Conservation (phyloP, 2,329 filamentous ascomycete species). For the Ascomycota sp. region DNA sequence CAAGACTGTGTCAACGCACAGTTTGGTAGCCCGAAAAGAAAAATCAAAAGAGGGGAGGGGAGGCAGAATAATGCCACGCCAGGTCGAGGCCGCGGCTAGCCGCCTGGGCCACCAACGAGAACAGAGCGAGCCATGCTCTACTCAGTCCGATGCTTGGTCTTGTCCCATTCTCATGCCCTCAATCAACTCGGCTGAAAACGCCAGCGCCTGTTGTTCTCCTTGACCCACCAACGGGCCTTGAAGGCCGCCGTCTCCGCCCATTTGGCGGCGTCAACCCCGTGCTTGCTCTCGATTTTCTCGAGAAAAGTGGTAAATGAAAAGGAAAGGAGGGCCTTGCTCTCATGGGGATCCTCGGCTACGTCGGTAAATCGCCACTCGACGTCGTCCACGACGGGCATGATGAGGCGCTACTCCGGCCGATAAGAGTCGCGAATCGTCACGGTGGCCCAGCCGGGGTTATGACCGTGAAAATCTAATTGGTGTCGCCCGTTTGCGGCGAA, state of each 20-base stretch:
- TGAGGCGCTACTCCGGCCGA: conserved; percentile 6
- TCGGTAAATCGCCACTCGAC: conserved; percentile 14
- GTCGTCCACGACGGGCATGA: conserved; percentile 7
- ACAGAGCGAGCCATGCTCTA: too few species aligned
- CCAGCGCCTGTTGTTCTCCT: conserved; percentile 15
- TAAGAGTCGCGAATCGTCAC: conserved; percentile 6
- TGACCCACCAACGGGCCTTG: conserved; percentile 13
- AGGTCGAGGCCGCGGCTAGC: too few species aligned
- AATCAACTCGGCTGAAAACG: conserved; percentile 6
- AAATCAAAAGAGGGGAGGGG: too few species aligned
- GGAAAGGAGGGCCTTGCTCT: conserved; percentile 7
- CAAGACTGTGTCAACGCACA: too few species aligned
- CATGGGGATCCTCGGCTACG: conserved; percentile 9
- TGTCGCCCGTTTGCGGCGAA: conserved; percentile 5
- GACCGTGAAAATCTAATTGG: conserved; percentile 8
- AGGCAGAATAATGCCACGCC: too few species aligned
- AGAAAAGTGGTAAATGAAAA: conserved; percentile 8
- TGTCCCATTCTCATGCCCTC: background rate
- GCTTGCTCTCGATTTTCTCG: conserved; percentile 4
- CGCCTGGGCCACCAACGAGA: too few species aligned
- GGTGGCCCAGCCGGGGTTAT: conserved; percentile 9
- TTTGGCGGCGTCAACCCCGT: conserved; percentile 9
- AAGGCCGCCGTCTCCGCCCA: conserved; percentile 14
- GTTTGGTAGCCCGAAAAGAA: too few species aligned
- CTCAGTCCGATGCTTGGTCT: background rate